Conservation (phyloP, 2,329 filamentous ascomycete species). For the Rhexocercosporidium sp. region DNA sequence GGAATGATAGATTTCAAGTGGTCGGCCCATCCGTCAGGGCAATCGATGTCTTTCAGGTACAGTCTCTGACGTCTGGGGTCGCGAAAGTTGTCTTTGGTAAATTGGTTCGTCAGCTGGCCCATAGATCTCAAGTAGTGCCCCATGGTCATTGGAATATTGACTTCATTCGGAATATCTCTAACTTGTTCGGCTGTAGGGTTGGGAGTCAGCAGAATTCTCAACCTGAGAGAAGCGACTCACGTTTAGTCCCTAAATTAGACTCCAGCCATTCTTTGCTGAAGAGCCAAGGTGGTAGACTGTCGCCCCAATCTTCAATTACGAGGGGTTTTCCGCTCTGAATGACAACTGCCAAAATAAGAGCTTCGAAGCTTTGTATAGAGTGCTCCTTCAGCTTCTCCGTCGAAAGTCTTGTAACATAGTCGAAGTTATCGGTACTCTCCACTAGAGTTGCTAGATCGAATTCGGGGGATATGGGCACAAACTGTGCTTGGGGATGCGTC, state of each 20-base stretch:
- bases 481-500: slow-evolving; percentile 81
- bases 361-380: slow-evolving; percentile 81
- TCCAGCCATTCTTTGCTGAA: slow-evolving; percentile 85
- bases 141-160: slow-evolving; percentile 82
- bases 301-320: slow-evolving; percentile 88
- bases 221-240: slow-evolving; percentile 51
- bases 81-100: slow-evolving; percentile 69
- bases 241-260: slow-evolving; percentile 77
- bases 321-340: slow-evolving; percentile 85
- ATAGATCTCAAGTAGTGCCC: slow-evolving; percentile 91
- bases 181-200: slow-evolving; percentile 73
- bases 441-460: slow-evolving; percentile 80
- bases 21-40: slow-evolving; percentile 84
- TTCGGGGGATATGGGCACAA: slow-evolving; percentile 87
- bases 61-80: slow-evolving; percentile 83
- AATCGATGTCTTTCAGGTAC: slow-evolving; percentile 97
- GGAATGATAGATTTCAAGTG: slow-evolving; percentile 80
- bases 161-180: slow-evolving; percentile 75
- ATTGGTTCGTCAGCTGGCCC: slow-evolving; percentile 82
- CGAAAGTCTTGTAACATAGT: slow-evolving; percentile 82
- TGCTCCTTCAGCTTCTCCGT: slow-evolving; percentile 78
- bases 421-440: slow-evolving; percentile 80
- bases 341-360: slow-evolving; percentile 83
- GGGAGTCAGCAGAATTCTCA: slow-evolving; percentile 32
- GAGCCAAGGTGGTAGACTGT: slow-evolving; percentile 73